Conservation (phyloP, 768 basidiomycete species). For the Panaeolus papilionaceus region DNA sequence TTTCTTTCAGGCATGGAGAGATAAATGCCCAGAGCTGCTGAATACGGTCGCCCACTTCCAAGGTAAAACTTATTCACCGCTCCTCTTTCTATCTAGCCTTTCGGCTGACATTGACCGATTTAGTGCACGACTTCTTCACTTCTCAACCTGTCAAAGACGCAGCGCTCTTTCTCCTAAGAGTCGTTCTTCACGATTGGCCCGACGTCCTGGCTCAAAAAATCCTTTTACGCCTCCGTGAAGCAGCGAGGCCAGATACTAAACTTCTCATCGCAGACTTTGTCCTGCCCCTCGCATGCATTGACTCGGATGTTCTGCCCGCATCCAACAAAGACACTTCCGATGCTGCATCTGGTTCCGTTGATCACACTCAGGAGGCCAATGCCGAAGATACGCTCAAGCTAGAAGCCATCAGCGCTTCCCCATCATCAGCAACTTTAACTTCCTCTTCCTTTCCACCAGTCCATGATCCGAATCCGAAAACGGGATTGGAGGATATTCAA, state of each 20-base stretch:
- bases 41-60: slow-evolving; percentile 60
- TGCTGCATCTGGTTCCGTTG: neutral
- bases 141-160: slow-evolving; percentile 60
- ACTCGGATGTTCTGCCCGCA: slow-evolving; percentile 33
- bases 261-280: slow-evolving; percentile 77
- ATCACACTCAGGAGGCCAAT: slow-evolving; percentile 1
- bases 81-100: neutral
- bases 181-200: slow-evolving; percentile 83
- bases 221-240: slow-evolving; percentile 49
- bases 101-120: slow-evolving; percentile 11
- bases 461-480: slow-evolving; percentile 21
- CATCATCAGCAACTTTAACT: neutral
- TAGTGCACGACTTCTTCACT: slow-evolving; percentile 80
- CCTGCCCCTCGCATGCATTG: slow-evolving; percentile 72
- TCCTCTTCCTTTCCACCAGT: neutral
- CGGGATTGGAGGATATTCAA: slow-evolving; percentile 47
- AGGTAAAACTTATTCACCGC: slow-evolving; percentile 37
- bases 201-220: slow-evolving; percentile 59
- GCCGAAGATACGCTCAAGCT: slow-evolving; percentile 6
- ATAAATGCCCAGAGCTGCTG: slow-evolving; percentile 62
- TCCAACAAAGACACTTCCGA: neutral
- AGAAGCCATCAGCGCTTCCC: slow-evolving; percentile 26
- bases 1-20: slow-evolving; percentile 56
- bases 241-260: slow-evolving; percentile 57
- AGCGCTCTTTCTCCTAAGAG: slow-evolving; percentile 73